Percentiles rank a stretch among this genome's conserved stretches.
phyloP scores from a whole-genome alignment of 106 monocot species.

The Gastrodia elata region DNA sequence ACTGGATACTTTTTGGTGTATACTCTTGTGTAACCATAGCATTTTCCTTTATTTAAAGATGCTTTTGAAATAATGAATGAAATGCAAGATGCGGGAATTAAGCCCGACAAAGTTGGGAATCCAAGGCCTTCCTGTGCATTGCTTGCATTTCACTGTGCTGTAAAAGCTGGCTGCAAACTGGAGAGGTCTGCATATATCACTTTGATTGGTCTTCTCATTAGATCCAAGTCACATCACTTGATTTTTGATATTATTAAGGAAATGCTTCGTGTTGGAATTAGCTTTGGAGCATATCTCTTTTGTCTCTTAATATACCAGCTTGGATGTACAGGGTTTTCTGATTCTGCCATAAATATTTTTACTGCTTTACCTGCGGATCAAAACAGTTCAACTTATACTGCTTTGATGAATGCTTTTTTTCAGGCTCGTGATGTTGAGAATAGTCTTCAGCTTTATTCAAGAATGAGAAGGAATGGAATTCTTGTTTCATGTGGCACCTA shows the following conservation, averaged over 20 bases:
- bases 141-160: constrained; percentile 39
- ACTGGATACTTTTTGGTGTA: too few relatives aligned
- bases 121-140: constrained; percentile 28
- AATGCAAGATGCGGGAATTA: constrained; percentile 64
- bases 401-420: constrained; percentile 57
- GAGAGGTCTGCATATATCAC: constrained; percentile 39
- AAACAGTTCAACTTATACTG: constrained; percentile 52
- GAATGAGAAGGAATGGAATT: constrained; percentile 44
- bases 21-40: too few relatives aligned
- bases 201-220: constrained; percentile 51
- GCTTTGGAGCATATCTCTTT: constrained; percentile 49
- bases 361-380: constrained; percentile 29
- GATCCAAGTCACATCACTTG: constrained; percentile 24
- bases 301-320: constrained; percentile 47
- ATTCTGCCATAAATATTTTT: constrained; percentile 40
- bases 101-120: constrained; percentile 66
- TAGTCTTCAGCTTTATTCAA: constrained; percentile 38
- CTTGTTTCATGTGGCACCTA: constrained; percentile 43
- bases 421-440: constrained; percentile 35
- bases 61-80: constrained; percentile 46
- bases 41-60: constrained; percentile 61
- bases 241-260: constrained; percentile 48
- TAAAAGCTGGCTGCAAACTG: constrained; percentile 23
- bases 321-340: constrained; percentile 36
- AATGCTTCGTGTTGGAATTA: constrained; percentile 33